Base-by-base conservation (phyloP, 306 rosid species). In the Acacia crassicarpa region DNA sequence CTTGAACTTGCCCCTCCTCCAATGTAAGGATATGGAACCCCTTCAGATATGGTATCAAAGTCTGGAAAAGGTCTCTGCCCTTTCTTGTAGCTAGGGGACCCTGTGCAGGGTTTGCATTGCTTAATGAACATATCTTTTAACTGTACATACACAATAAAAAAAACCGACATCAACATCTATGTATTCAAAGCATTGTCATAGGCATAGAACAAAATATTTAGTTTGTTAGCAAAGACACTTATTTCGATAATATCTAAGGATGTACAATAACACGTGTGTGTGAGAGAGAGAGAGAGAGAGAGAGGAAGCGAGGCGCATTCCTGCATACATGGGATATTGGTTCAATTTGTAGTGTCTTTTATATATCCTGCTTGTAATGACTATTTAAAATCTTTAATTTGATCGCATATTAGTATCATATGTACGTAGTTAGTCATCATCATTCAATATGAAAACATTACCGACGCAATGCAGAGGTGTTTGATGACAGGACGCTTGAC, bases 1-100 rank as follows among this genome's bases (percentile, higher is more conserved):
- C 88, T 91, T 58, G 98, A 76, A 82, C 94, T 89, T 79, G 89
- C 92, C 76, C 93, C 98, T 84, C 93, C 98, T 83, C 98, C 98
- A 27, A 88, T 79, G 43, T 87, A 92, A 12, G 97, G 94, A 87
- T 91, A 87, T 25, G 92, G 98, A 79, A 86, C 92, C 84, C 97
- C 97, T 85, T 92, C 99, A 15, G 97, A 91, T 65, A 85, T 90
- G 15, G 91, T 86, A 62, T 91, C 97, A 38, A 86, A 91, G 75
- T 91, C 94, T 10, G 94, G 93, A 80, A 86, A 89, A 78, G 91
- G 89, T 49, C 92, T 83, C 72, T 85, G 92, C 33, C 93, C 99
- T 83, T 75, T 92, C 81, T 82, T 81, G 84, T 71, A 84, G 86
- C 92, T 85, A 61, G 89, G 85, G 53, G 98, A 82, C 49, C 98